Evolutionary conservation across 371 early-diverging fungal species (phyloP).

Genomic region (Mortierella sp.): DNA sequence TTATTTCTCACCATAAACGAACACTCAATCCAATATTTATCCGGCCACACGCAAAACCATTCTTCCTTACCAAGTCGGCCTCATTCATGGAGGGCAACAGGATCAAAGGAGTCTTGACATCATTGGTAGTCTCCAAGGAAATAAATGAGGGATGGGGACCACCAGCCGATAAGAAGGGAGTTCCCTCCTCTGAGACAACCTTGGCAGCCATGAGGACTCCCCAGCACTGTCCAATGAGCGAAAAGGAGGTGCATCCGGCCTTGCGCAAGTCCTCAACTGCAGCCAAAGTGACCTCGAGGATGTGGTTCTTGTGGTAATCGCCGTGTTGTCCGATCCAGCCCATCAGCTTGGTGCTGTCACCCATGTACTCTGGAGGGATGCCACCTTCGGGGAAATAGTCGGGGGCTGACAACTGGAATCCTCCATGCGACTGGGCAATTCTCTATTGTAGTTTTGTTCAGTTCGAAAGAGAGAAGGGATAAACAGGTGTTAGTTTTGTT

Average conservation of each 20-base stretch:
- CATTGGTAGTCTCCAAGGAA: constrained; percentile 29
- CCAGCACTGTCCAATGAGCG: constrained; percentile 59
- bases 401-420: constrained; percentile 50
- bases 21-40: not conserved
- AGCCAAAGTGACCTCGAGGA: constrained; percentile 27
- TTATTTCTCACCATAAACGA: not conserved
- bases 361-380: constrained; percentile 13
- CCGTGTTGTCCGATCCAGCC: constrained; percentile 40
- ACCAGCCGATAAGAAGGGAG: constrained; percentile 32
- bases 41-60: not conserved
- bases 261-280: constrained; percentile 48
- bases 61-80: constrained; percentile 43
- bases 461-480: not conserved
- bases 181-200: constrained; percentile 42
- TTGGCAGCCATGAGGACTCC: constrained; percentile 41
- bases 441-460: constrained; percentile 16
- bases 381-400: constrained; percentile 34
- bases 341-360: constrained; percentile 21
- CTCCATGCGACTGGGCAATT: constrained; percentile 47
- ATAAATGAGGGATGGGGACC: constrained; percentile 53
- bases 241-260: constrained; percentile 50
- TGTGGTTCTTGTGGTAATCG: constrained; percentile 43
- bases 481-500: not conserved
- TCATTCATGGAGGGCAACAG: constrained; percentile 56
- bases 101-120: constrained; percentile 43